phyloP scores from a whole-genome alignment of 148 eudicot species.

The Hydrangea macrophylla region DNA sequence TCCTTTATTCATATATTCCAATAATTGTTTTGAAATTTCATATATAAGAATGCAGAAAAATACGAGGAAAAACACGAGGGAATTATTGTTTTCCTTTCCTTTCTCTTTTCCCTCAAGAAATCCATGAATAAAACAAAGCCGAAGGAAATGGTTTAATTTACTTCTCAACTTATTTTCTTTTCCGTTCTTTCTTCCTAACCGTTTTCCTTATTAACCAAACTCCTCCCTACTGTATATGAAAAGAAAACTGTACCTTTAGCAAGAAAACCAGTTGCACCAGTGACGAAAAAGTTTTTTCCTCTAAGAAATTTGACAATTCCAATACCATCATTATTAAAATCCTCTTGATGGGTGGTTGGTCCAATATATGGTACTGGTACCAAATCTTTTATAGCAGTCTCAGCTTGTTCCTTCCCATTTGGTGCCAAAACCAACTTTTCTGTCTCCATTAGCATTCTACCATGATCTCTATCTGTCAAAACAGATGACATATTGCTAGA shows the following conservation, averaged over 20 bases:
- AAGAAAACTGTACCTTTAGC: not conserved
- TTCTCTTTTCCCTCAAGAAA: too few relatives aligned
- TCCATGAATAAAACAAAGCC: too few relatives aligned
- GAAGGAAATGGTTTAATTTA: too few relatives aligned
- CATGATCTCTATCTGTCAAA: slow-evolving; percentile 40
- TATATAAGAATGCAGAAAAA: too few relatives aligned
- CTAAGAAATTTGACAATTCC: slow-evolving; percentile 65
- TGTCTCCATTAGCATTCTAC: slow-evolving; percentile 37
- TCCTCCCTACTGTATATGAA: too few relatives aligned
- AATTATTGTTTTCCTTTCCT: too few relatives aligned
- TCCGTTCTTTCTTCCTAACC: too few relatives aligned
- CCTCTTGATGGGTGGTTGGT: slow-evolving; percentile 13
- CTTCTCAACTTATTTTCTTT: too few relatives aligned
- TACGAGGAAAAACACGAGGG: too few relatives aligned
- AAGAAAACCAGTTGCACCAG: slow-evolving; percentile 82
- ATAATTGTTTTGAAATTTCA: too few relatives aligned
- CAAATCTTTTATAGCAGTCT: slow-evolving; percentile 30
- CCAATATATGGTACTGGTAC: slow-evolving; percentile 28
- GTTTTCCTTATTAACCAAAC: too few relatives aligned
- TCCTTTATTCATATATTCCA: too few relatives aligned
- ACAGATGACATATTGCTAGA: slow-evolving; percentile 40
- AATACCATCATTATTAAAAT: slow-evolving; percentile 50
- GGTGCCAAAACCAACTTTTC: slow-evolving; percentile 35
- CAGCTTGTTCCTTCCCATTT: slow-evolving; percentile 38
- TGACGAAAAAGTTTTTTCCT: slow-evolving; percentile 30